phyloP scores from a whole-genome alignment of 306 rosid genomes.

The Fragaria nilgerrensis region DNA sequence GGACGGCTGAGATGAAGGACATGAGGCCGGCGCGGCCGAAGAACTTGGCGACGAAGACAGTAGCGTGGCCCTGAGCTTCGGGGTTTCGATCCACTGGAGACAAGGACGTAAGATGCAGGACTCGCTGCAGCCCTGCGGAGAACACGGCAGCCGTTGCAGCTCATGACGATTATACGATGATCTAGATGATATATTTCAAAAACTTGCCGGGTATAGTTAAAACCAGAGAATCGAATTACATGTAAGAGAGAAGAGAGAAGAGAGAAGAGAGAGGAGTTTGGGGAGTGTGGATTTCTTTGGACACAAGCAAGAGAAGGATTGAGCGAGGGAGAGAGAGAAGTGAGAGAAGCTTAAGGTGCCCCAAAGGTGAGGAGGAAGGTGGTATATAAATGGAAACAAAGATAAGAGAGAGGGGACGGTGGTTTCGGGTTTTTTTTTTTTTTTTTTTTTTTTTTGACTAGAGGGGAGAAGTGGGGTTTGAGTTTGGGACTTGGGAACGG shows the following conservation, averaged over 20 bases:
- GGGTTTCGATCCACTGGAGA: slow-evolving; percentile 85
- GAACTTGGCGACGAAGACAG: slow-evolving; percentile 95
- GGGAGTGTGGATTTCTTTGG: slow-evolving; percentile 19
- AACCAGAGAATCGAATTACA: slow-evolving; percentile 17
- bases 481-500: neutral
- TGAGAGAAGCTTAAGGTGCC: neutral
- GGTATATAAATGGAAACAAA: slow-evolving; percentile 10
- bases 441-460: neutral
- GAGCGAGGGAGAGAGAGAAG: neutral
- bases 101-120: slow-evolving; percentile 86
- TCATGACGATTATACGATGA: slow-evolving; percentile 39
- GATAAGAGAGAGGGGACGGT: neutral
- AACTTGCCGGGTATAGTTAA: neutral
- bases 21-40: slow-evolving; percentile 99
- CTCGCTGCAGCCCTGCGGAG: slow-evolving; percentile 97
- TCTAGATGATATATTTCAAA: neutral
- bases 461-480: slow-evolving; percentile 10
- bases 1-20: slow-evolving; percentile 96
- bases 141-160: slow-evolving; percentile 98
- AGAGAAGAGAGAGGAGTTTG: neutral
- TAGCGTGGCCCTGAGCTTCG: slow-evolving; percentile 94
- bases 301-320: slow-evolving; percentile 21
- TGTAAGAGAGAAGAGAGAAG: slow-evolving; percentile 23
- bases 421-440: neutral
- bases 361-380: slow-evolving; percentile 1